Conservation (phyloP, 345 rosid genomes). For the Dimocarpus longan region DNA sequence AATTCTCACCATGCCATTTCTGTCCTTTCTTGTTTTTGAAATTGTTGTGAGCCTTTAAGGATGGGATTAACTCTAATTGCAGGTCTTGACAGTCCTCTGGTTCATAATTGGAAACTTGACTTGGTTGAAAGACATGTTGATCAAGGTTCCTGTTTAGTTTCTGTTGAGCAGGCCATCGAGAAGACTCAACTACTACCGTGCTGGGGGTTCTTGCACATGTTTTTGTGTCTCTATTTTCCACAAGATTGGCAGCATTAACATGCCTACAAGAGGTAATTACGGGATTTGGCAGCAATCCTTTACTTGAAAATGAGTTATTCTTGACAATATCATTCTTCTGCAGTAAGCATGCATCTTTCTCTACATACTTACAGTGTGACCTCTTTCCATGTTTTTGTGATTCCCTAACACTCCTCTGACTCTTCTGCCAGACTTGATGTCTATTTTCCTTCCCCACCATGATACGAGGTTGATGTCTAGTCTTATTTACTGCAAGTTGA, state of each 20-base stretch:
- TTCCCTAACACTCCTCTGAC: conserved; percentile 9
- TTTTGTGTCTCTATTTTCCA: background rate
- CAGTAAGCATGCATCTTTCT: background rate
- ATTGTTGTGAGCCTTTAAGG: background rate
- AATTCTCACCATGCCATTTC: background rate
- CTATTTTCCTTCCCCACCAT: conserved; percentile 2
- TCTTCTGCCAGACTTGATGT: conserved; percentile 9
- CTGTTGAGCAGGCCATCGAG: background rate
- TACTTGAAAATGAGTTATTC: conserved; percentile 5
- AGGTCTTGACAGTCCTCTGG: background rate
- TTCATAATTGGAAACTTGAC: background rate
- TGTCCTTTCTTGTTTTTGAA: conserved; percentile 9
- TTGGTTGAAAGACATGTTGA: background rate
- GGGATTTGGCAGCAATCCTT: conserved; percentile 9
- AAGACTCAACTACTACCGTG: conserved; percentile 4
- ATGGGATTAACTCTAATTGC: background rate
- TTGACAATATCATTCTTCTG: conserved; percentile 11
- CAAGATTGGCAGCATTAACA: background rate
- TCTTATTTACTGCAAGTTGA: conserved; percentile 10
- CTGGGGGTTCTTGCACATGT: background rate
- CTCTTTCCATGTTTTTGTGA: conserved; percentile 5
- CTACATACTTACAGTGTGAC: background rate
- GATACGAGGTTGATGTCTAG: background rate
- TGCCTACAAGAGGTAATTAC: conserved; percentile 9
- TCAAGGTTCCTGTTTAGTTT: background rate